Evolutionary conservation across 2,329 filamentous ascomycete genomes (phyloP).

Genomic region (Aspergillus transmontanensis): DNA sequence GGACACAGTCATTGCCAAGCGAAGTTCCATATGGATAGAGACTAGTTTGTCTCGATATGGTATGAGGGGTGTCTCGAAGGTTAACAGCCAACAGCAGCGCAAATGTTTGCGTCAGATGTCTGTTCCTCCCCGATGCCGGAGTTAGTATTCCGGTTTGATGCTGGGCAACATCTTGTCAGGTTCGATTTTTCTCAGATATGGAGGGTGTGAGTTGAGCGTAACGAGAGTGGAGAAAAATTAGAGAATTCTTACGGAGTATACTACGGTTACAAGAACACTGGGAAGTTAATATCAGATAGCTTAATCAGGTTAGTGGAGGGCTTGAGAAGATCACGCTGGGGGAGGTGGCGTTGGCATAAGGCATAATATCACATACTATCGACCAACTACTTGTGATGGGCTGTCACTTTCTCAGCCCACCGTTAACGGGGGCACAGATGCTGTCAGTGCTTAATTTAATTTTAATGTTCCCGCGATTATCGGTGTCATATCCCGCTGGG

Average conservation of each 20-base stretch:
- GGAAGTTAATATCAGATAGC: too few relatives aligned
- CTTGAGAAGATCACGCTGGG: too few relatives aligned
- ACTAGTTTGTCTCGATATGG: background rate
- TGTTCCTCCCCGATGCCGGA: too few relatives aligned
- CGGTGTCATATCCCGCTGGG: background rate
- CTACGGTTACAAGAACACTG: too few relatives aligned
- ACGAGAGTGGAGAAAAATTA: too few relatives aligned
- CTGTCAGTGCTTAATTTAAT: background rate
- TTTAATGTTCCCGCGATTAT: conserved; percentile 2
- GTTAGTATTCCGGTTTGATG: too few relatives aligned
- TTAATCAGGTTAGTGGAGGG: too few relatives aligned
- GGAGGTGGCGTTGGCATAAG: background rate
- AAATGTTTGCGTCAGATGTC: background rate
- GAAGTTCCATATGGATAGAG: background rate
- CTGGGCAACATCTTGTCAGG: too few relatives aligned
- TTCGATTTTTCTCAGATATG: too few relatives aligned
- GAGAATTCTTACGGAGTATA: too few relatives aligned
- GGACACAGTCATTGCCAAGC: background rate
- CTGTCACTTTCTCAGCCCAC: background rate
- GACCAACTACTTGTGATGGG: background rate
- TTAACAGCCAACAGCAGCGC: too few relatives aligned
- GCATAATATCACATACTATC: background rate
- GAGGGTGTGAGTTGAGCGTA: too few relatives aligned
- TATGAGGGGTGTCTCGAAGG: background rate
- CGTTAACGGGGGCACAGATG: conserved; percentile 1